Evolutionary conservation across 1,139 yeast species (phyloP).

Genomic region (Pneumocystis sp.): DNA sequence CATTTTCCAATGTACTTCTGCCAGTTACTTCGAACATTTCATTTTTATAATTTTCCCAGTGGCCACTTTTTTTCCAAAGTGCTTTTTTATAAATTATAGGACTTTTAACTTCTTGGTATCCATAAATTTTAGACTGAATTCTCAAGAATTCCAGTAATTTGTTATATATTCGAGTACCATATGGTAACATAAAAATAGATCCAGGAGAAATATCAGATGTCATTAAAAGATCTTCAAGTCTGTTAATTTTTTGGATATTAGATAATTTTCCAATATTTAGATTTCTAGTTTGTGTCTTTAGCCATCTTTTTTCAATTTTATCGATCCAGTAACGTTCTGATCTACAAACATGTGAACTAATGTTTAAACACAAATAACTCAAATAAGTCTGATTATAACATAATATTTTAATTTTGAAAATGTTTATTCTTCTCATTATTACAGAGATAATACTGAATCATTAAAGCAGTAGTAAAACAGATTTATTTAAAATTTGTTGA

Average conservation of each 20-base stretch:
- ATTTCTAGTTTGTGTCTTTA: neutral
- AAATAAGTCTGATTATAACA: neutral
- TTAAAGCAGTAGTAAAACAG: neutral
- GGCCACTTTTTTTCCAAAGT: conserved; percentile 96
- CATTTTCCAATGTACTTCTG: conserved; percentile 27
- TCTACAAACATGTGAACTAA: neutral
- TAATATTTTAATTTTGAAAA: too few relatives aligned
- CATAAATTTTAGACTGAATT: conserved; percentile 73
- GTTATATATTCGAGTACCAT: conserved; percentile 91
- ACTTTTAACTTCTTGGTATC: conserved; percentile 93
- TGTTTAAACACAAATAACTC: neutral
- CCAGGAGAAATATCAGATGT: conserved; percentile 78
- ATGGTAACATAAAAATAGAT: conserved; percentile 92
- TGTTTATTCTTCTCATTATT: neutral
- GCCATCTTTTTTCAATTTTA: neutral
- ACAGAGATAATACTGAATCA: neutral
- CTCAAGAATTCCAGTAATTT: conserved; percentile 64
- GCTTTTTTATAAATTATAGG: conserved; percentile 94
- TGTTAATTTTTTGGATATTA: conserved; percentile 24
- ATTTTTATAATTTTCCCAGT: conserved; percentile 93
- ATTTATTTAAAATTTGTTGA: neutral
- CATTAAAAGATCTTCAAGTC: conserved; percentile 45
- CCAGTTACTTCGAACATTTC: conserved; percentile 95
- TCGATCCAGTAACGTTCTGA: neutral
- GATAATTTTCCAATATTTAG: conserved; percentile 10